These are phyloP conservation scores for Mortierella alpina DNA, from an alignment of 192 early-diverging fungal species.

Conservation along the genomic window DNA sequence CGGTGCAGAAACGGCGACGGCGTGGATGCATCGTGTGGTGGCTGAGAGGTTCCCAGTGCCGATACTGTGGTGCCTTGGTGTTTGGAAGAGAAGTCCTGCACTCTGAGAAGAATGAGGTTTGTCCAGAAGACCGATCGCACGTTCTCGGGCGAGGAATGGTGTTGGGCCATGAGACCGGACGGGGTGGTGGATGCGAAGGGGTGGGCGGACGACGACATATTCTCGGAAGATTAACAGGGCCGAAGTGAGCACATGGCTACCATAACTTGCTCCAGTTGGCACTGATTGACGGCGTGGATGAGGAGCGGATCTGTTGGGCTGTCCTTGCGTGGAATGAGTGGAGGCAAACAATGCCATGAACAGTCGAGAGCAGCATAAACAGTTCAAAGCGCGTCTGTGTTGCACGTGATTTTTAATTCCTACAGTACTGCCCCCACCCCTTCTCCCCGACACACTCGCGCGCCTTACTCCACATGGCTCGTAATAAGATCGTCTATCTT, in stretches of 20 bases:
- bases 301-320: too few relatives aligned
- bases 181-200: constrained; percentile 5
- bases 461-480: constrained; percentile 28
- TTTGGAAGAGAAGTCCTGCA: constrained; percentile 25
- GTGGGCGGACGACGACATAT: constrained; percentile 14
- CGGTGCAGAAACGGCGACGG: neutral
- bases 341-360: too few relatives aligned
- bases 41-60: neutral
- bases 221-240: neutral
- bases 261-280: too few relatives aligned
- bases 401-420: too few relatives aligned
- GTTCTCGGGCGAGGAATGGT: constrained; percentile 26
- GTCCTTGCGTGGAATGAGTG: too few relatives aligned
- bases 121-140: constrained; percentile 38
- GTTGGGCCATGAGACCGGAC: neutral
- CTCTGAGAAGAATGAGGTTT: constrained; percentile 43
- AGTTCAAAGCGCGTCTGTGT: too few relatives aligned
- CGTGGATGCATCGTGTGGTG: neutral
- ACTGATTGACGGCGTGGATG: too few relatives aligned
- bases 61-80: neutral
- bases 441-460: too few relatives aligned
- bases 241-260: too few relatives aligned
- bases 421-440: too few relatives aligned
- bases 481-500: constrained; percentile 90
- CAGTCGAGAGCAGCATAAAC: too few relatives aligned